Percentiles rank a stretch among this genome's conserved stretches.
phyloP scores from a whole-genome alignment of 2,329 filamentous ascomycete species.

The Neopestalotiopsis sp. region DNA sequence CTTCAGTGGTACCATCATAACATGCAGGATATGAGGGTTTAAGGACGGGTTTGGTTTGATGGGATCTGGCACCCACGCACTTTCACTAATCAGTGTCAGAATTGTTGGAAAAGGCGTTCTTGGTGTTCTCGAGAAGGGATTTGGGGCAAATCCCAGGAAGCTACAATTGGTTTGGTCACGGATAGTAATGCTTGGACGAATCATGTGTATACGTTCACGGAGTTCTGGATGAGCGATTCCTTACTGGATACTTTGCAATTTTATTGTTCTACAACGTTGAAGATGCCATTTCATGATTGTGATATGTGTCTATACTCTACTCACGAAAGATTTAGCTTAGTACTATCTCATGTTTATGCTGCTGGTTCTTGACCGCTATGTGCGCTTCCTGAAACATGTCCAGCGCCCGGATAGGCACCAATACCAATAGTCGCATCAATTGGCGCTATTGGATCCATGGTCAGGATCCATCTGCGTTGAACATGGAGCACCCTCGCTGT shows the following conservation, averaged over 20 bases:
- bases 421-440: background rate
- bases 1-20: constrained; percentile 19
- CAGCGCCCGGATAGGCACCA: too few relatives aligned
- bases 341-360: background rate
- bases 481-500: background rate
- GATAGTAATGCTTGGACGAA: constrained; percentile 8
- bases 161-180: background rate
- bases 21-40: background rate
- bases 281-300: background rate
- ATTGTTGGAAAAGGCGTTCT: constrained; percentile 18
- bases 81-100: constrained; percentile 17
- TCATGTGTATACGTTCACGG: constrained; percentile 18
- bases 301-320: background rate
- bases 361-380: background rate
- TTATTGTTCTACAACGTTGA: background rate
- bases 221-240: constrained; percentile 4
- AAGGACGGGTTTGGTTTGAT: background rate
- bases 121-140: background rate
- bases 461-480: too few relatives aligned
- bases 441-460: background rate
- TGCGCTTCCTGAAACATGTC: too few relatives aligned
- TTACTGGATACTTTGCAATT: constrained; percentile 9
- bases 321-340: background rate
- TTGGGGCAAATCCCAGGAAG: background rate
- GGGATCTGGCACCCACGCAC: constrained; percentile 16